Conservation (phyloP, 306 rosid genomes). For the Trichosanthes truncata region DNA sequence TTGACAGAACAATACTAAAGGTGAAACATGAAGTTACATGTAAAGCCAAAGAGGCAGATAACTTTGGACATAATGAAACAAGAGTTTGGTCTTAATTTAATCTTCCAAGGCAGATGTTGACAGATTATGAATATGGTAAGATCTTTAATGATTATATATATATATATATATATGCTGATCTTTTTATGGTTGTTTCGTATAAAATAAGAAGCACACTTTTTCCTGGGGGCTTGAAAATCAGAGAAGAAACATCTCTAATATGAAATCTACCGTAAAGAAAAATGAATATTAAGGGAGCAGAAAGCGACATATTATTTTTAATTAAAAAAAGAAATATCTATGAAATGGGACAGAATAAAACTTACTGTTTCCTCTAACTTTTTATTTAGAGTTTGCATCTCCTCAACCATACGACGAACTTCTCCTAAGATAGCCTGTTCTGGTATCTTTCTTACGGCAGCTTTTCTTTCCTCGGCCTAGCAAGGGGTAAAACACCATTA, state of each 20-base stretch:
- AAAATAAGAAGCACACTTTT: neutral
- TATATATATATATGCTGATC: too few relatives aligned
- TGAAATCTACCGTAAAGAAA: neutral
- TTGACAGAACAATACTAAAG: neutral
- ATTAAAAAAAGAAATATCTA: neutral
- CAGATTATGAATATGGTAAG: neutral
- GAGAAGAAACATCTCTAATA: neutral
- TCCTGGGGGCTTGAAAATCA: neutral
- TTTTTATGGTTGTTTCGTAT: neutral
- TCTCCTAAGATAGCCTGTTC: slow-evolving; percentile 71
- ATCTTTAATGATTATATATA: neutral
- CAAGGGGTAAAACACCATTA: neutral
- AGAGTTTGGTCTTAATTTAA: neutral
- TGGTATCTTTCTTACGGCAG: slow-evolving; percentile 60
- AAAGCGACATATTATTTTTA: neutral
- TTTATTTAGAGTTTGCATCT: slow-evolving; percentile 70
- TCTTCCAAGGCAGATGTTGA: neutral
- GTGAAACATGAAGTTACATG: neutral
- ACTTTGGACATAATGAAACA: neutral
- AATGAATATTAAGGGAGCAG: neutral
- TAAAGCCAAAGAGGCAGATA: neutral
- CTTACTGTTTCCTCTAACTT: slow-evolving; percentile 81
- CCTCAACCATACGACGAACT: slow-evolving; percentile 90
- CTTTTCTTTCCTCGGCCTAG: slow-evolving; percentile 69
- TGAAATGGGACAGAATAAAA: neutral